phyloP scores from a whole-genome alignment of 108 stramenopile genomes.

The Cylindrotheca closterium region DNA sequence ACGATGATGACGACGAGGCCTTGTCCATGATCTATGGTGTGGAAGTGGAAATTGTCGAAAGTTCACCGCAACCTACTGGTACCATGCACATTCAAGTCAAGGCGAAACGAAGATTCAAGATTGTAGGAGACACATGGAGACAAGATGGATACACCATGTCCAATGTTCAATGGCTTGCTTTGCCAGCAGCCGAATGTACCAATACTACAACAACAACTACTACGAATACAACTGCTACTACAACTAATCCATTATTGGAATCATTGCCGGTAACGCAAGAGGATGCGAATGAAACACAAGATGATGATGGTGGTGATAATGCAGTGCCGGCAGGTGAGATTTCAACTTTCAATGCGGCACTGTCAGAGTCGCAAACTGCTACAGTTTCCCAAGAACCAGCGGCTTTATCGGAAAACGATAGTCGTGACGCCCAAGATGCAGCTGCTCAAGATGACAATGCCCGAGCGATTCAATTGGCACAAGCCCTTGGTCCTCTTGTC shows the following conservation, averaged over 20 bases:
- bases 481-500: not conserved
- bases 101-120: slow-evolving; percentile 49
- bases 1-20: not conserved
- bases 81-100: slow-evolving; percentile 36
- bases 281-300: slow-evolving; percentile 40
- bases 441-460: not conserved
- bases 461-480: not conserved
- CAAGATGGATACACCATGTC: slow-evolving; percentile 65
- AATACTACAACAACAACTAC: not conserved
- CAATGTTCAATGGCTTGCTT: slow-evolving; percentile 50
- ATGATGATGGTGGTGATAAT: no score
- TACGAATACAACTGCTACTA: not conserved
- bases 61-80: slow-evolving; percentile 19
- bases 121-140: slow-evolving; percentile 51
- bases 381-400: not conserved
- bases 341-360: no score
- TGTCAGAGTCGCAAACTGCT: no score
- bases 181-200: not conserved
- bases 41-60: slow-evolving; percentile 58
- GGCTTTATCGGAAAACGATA: slow-evolving; percentile 2
- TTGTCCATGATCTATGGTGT: slow-evolving; percentile 39
- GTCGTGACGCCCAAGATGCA: not conserved
- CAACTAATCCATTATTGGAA: no score
- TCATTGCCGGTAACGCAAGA: no score
- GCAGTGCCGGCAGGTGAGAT: no score